Conservation (phyloP, 1,284 basidiomycete genomes). For the Filobasidium uniguttulatum region DNA sequence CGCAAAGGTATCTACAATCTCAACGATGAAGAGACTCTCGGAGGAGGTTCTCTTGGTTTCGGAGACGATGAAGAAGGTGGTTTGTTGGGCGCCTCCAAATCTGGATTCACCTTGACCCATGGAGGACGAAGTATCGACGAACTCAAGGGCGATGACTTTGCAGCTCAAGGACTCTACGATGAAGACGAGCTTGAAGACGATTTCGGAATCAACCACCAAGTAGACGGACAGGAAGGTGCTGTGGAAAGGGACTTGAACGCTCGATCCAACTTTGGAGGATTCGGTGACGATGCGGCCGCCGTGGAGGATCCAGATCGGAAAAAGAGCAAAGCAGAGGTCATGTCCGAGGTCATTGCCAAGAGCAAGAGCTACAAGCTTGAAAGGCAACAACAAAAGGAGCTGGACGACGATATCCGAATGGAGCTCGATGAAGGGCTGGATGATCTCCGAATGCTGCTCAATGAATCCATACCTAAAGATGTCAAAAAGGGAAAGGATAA, state of each 20-base stretch:
- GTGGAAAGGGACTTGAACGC: constrained; percentile 54
- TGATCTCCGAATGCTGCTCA: constrained; percentile 62
- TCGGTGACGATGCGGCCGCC: constrained; percentile 49
- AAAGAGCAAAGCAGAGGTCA: constrained; percentile 89
- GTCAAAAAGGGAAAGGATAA: constrained; percentile 1
- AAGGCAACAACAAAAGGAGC: constrained; percentile 74
- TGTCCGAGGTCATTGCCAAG: constrained; percentile 96
- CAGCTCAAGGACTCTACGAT: constrained; percentile 55
- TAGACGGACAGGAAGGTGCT: constrained; percentile 40
- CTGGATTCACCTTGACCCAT: constrained; percentile 53
- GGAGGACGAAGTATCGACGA: constrained; percentile 74
- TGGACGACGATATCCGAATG: constrained; percentile 72
- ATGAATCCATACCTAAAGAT: constrained; percentile 12
- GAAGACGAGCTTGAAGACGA: constrained; percentile 49
- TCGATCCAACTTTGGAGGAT: constrained; percentile 71
- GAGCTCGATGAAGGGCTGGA: constrained; percentile 81
- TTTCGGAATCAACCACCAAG: constrained; percentile 12
- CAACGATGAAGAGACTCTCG: constrained; percentile 48
- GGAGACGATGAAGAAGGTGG: constrained; percentile 43
- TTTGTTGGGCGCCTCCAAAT: constrained; percentile 7
- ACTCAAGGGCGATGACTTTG: constrained; percentile 63
- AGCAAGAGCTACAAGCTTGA: constrained; percentile 87
- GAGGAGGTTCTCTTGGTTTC: constrained; percentile 26
- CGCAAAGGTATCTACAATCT: constrained; percentile 79
- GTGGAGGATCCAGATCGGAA: constrained; percentile 53